These are phyloP conservation scores for Citrus medica DNA, from an alignment of 345 rosid genomes.

Conservation along the genomic window DNA sequence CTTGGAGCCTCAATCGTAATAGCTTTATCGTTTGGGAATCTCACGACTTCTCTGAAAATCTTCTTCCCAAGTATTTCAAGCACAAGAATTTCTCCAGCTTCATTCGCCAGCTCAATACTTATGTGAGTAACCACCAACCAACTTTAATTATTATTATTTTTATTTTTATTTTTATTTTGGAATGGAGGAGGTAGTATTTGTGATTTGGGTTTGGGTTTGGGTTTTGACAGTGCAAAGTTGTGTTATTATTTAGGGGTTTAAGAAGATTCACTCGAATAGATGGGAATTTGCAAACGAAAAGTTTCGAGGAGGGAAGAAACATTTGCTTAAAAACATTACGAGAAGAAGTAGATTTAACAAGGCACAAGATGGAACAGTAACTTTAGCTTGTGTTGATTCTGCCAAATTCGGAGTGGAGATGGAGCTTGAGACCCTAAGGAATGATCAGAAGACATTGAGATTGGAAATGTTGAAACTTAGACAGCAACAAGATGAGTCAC, in stretches of 20 bases:
- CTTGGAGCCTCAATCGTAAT: conserved; percentile 42
- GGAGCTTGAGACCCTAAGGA: conserved; percentile 38
- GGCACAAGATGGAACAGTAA: conserved; percentile 11
- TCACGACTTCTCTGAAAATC: conserved; percentile 33
- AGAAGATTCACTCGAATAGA: conserved; percentile 56
- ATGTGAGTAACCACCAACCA: conserved; percentile 36
- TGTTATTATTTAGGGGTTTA: conserved; percentile 43
- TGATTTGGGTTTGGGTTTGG: neutral
- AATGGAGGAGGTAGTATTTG: too few relatives aligned
- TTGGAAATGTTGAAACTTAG: conserved; percentile 41
- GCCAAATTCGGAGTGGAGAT: conserved; percentile 17
- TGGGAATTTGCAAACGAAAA: conserved; percentile 69
- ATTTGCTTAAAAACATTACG: conserved; percentile 56
- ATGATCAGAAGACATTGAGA: conserved; percentile 36
- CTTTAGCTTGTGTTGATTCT: neutral
- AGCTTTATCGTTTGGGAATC: conserved; percentile 67
- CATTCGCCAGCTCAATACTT: conserved; percentile 68
- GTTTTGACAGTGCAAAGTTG: conserved; percentile 4
- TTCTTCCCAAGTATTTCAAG: conserved; percentile 66
- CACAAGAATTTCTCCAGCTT: conserved; percentile 79
- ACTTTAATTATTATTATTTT: too few relatives aligned
- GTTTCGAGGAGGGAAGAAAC: conserved; percentile 55
- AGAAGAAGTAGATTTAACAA: conserved; percentile 45
- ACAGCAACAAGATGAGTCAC: conserved; percentile 41
- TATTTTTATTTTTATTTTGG: too few relatives aligned